Percentiles rank a stretch among this genome's conserved stretches.
Evolutionary conservation across 2,329 filamentous ascomycete species (phyloP).

Genomic region (Thielaviopsis punctulata): DNA sequence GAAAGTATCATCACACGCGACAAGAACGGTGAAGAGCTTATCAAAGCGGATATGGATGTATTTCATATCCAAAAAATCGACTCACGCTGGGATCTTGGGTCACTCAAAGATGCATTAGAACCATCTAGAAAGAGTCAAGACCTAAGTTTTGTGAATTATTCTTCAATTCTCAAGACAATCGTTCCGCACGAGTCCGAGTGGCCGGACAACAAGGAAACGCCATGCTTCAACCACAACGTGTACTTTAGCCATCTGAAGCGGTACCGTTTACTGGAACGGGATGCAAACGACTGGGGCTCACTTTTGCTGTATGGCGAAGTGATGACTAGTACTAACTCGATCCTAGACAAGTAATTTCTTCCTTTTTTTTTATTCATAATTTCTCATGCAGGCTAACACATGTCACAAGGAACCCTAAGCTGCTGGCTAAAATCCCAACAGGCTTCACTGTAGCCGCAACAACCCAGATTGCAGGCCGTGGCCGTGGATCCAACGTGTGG

Average conservation of each 20-base stretch:
- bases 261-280: constrained; percentile 38
- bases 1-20: constrained; percentile 50
- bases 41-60: constrained; percentile 66
- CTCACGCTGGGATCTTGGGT: constrained; percentile 38
- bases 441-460: constrained; percentile 84
- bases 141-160: constrained; percentile 57
- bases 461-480: constrained; percentile 72
- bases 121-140: constrained; percentile 15
- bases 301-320: constrained; percentile 77
- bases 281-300: constrained; percentile 54
- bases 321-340: constrained; percentile 81
- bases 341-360: constrained; percentile 60
- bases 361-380: neutral
- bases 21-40: constrained; percentile 44
- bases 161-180: constrained; percentile 53
- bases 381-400: neutral
- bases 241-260: constrained; percentile 56
- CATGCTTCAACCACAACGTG: constrained; percentile 67
- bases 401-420: constrained; percentile 47
- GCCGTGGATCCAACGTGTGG: constrained; percentile 87
- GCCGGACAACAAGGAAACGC: constrained; percentile 57
- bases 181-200: constrained; percentile 51
- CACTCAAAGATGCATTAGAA: constrained; percentile 11
- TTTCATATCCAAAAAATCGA: constrained; percentile 59
- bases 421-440: constrained; percentile 58